phyloP scores from a whole-genome alignment of 179 eudicot genomes.

The Silene noctiflora region DNA sequence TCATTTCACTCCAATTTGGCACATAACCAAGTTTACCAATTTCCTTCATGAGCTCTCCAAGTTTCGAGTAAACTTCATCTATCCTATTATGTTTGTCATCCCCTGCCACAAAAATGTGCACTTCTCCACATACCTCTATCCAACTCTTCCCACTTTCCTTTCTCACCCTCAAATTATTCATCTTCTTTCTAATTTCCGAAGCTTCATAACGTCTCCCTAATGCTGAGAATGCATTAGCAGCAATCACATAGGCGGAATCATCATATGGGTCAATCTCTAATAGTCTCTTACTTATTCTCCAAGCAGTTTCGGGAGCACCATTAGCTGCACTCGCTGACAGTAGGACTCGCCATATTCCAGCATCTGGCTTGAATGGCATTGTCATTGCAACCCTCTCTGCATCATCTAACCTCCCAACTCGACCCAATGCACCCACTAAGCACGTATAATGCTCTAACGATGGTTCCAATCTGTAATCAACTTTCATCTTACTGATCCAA shows the following conservation, averaged over 20 bases:
- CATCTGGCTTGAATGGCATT: conserved; percentile 57
- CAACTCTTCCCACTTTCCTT: conserved; percentile 68
- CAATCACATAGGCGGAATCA: conserved; percentile 66
- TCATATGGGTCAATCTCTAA: conserved; percentile 49
- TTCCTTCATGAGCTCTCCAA: conserved; percentile 46
- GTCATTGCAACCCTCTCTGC: conserved; percentile 52
- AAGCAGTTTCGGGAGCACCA: conserved; percentile 41
- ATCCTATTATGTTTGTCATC: conserved; percentile 44
- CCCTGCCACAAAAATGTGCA: conserved; percentile 53
- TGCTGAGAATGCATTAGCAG: conserved; percentile 48
- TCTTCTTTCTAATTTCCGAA: conserved; percentile 47
- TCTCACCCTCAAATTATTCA: conserved; percentile 47
- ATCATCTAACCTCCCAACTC: conserved; percentile 50
- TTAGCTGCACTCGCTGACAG: conserved; percentile 46
- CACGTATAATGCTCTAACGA: conserved; percentile 62
- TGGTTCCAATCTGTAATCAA: conserved; percentile 37
- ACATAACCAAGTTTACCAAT: conserved; percentile 51
- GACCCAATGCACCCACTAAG: conserved; percentile 52
- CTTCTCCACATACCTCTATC: conserved; percentile 54
- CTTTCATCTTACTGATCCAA: conserved; percentile 44
- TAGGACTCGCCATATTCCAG: conserved; percentile 59
- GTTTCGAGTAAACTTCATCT: conserved; percentile 43
- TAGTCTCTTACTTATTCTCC: conserved; percentile 47
- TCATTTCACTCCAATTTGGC: conserved; percentile 43
- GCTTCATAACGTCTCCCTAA: conserved; percentile 52